Evolutionary conservation across 768 basidiomycete species (phyloP), one percentile per base, ranked within the genome.

Genomic region (Leccinellum rugosiceps): DNA sequence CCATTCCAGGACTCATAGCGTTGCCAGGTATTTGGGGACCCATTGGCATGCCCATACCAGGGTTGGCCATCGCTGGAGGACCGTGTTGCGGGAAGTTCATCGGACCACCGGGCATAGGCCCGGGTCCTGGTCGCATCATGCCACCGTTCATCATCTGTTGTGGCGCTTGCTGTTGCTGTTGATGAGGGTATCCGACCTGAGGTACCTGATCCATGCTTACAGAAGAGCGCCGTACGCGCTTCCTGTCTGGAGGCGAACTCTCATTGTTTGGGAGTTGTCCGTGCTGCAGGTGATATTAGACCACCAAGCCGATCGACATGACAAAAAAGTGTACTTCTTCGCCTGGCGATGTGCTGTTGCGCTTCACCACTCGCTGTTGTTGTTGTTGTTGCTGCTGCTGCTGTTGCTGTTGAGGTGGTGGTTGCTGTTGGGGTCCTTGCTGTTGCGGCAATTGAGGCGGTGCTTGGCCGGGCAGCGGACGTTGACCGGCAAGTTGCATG

Each of bases 281-380:
- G 56, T 80, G 80, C 80, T 81, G 61, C 43, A 45, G 17, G 43
- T 38, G 45, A 9, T 38, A 51, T 41, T 10, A 32, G 19, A 44
- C 15, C 21, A 52, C 61, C 35, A 60, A 35, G 17, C 35, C 17
- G 51, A 59, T 53, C 25, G 21, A 35, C n/a, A 4, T 53, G 41
- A 58, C n/a, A 56, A 44, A 30, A n/a, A 46, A 55, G 61, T 59
- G 61, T 61, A 85, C 84, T 65, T 85, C 85, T 70, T 85, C 85
- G 34, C 78, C 80, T 6, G 85, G 85, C 6, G 84, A 84, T 11
- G 82, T 85, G 66, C 83, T 86, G 60, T 73, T 83, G 60, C 85
- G 77, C 63, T 85, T 84, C 21, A 71, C 73, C 13, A 68, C 58
- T 21, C 67, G 72, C 6, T 55, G 48, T 17, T 68, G 63, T 10